Evolutionary conservation across 257 asterid genomes (phyloP).

Genomic region (Solanum paucissectum): DNA sequence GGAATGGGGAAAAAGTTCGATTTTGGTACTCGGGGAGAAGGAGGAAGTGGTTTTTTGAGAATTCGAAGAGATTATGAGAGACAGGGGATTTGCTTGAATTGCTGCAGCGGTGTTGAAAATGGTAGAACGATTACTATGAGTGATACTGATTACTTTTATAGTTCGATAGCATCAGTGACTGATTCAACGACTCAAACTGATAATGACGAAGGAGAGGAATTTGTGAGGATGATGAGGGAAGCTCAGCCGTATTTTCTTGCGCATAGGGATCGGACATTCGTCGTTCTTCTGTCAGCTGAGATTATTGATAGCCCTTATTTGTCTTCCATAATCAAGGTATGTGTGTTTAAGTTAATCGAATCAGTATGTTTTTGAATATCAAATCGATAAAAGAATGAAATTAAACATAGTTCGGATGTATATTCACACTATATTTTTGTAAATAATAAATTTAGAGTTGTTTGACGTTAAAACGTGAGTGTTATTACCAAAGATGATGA

Average conservation of each 20-base stretch:
- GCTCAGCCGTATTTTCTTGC: slow-evolving; percentile 42
- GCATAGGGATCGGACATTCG: slow-evolving; percentile 44
- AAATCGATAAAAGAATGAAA: too few species aligned
- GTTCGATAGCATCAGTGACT: not conserved
- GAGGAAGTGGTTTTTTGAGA: not conserved
- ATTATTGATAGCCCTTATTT: slow-evolving; percentile 32
- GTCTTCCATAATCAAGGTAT: slow-evolving; percentile 38
- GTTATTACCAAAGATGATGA: too few species aligned
- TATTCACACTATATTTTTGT: too few species aligned
- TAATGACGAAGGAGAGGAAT: not conserved
- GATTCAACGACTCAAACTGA: not conserved
- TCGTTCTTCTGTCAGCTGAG: slow-evolving; percentile 34
- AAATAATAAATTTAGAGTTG: too few species aligned
- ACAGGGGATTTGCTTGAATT: not conserved
- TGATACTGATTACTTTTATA: not conserved
- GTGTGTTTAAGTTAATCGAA: not conserved
- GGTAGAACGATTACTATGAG: not conserved
- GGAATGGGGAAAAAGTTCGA: not conserved
- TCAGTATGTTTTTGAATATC: too few species aligned
- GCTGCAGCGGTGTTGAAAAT: not conserved
- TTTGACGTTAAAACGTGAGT: too few species aligned
- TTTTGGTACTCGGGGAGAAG: not conserved
- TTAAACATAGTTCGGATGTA: too few species aligned
- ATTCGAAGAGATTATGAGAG: not conserved
- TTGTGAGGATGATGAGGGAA: slow-evolving; percentile 51